These are phyloP conservation scores for Scleroderma citrinum DNA, from an alignment of 768 basidiomycete species.

Conservation along the genomic window DNA sequence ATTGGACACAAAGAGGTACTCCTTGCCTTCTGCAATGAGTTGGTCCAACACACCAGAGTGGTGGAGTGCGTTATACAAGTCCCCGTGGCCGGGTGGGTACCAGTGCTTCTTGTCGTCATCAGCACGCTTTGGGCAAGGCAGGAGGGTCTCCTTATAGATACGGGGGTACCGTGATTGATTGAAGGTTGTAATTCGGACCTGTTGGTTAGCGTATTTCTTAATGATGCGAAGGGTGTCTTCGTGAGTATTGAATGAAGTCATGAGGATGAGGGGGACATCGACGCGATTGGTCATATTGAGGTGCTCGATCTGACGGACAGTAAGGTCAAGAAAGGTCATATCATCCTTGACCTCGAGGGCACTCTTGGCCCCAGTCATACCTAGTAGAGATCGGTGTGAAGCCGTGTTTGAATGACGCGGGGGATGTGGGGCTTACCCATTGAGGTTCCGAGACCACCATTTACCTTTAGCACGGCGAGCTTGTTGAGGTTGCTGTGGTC, in stretches of 20 bases:
- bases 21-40: slow-evolving; percentile 64
- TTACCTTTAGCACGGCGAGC: slow-evolving; percentile 74
- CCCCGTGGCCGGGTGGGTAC: slow-evolving; percentile 78
- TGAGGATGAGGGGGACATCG: slow-evolving; percentile 74
- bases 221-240: slow-evolving; percentile 74
- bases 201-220: slow-evolving; percentile 77
- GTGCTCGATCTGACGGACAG: slow-evolving; percentile 63
- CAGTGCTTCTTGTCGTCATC: slow-evolving; percentile 62
- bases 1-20: slow-evolving; percentile 76
- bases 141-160: slow-evolving; percentile 61
- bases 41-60: slow-evolving; percentile 73
- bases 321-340: slow-evolving; percentile 64
- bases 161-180: slow-evolving; percentile 73
- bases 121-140: slow-evolving; percentile 54
- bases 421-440: slow-evolving; percentile 35
- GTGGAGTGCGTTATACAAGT: slow-evolving; percentile 63
- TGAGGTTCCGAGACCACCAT: slow-evolving; percentile 68
- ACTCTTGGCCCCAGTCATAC: slow-evolving; percentile 59
- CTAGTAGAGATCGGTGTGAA: slow-evolving; percentile 15
- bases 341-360: slow-evolving; percentile 73
- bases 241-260: slow-evolving; percentile 81
- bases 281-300: slow-evolving; percentile 55
- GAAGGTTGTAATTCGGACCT: slow-evolving; percentile 65
- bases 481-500: slow-evolving; percentile 52
- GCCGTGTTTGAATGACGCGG: neutral